These are phyloP conservation scores for Trypanosoma caninum DNA, from an alignment of 208 protist genomes.

Conservation along the genomic window DNA sequence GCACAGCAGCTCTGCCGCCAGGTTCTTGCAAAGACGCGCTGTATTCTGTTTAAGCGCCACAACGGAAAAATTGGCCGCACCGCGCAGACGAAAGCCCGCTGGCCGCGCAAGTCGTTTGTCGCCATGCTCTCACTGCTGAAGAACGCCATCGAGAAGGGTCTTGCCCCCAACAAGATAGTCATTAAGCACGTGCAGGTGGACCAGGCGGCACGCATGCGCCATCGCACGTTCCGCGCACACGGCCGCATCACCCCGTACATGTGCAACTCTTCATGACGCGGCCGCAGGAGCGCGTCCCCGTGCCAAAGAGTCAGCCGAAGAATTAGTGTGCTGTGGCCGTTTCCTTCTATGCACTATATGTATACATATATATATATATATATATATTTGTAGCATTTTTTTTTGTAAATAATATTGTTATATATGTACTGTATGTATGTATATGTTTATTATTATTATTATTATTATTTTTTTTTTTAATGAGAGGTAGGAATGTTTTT, in stretches of 20 bases:
- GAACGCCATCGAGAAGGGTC: slow-evolving; percentile 89
- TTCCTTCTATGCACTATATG: too few species aligned
- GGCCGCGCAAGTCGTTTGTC: slow-evolving; percentile 93
- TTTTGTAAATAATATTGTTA: neutral
- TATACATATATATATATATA: too few species aligned
- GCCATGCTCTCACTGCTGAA: slow-evolving; percentile 90
- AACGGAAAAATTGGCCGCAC: slow-evolving; percentile 91
- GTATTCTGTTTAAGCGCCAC: slow-evolving; percentile 94
- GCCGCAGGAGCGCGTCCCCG: slow-evolving; percentile 79
- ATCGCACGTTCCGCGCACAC: slow-evolving; percentile 95
- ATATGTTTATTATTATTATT: slow-evolving; percentile 1
- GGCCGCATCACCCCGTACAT: slow-evolving; percentile 94
- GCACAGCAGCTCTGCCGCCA: slow-evolving; percentile 92
- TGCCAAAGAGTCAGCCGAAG: slow-evolving; percentile 79
- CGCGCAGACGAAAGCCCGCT: slow-evolving; percentile 92
- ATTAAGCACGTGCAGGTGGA: slow-evolving; percentile 94
- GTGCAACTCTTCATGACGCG: slow-evolving; percentile 80
- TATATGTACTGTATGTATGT: neutral
- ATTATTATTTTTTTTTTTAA: neutral
- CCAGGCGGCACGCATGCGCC: slow-evolving; percentile 85
- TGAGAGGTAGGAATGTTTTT: slow-evolving; percentile 14
- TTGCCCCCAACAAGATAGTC: slow-evolving; percentile 90
- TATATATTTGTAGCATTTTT: too few species aligned
- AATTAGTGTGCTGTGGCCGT: too few species aligned
- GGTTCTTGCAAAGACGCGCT: slow-evolving; percentile 93